These are phyloP conservation scores for Fusarium proliferatum DNA, from an alignment of 2,329 filamentous ascomycete species.

Conservation along the genomic window DNA sequence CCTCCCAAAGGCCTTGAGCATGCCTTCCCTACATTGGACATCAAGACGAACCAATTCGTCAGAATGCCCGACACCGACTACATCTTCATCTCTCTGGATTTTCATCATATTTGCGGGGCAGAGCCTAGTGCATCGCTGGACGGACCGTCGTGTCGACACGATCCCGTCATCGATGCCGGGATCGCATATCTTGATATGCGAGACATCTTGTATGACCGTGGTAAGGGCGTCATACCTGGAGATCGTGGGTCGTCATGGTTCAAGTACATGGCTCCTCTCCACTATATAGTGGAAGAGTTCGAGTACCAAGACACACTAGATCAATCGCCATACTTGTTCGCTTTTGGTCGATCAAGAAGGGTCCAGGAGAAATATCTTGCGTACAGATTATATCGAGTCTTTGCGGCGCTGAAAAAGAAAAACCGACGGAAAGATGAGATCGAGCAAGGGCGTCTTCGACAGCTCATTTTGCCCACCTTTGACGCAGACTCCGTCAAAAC, in stretches of 20 bases:
- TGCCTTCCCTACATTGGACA: not conserved
- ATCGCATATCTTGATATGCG: constrained; percentile 29
- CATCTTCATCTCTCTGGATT: constrained; percentile 16
- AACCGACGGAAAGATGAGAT: constrained; percentile 19
- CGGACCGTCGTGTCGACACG: not conserved
- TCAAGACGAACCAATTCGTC: not conserved
- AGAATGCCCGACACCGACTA: constrained; percentile 9
- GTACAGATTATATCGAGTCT: not conserved
- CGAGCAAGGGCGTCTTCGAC: not conserved
- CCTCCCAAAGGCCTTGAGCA: not conserved
- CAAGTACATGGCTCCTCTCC: constrained; percentile 17
- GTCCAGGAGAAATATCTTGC: not conserved
- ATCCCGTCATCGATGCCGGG: constrained; percentile 20
- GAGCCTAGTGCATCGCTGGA: not conserved
- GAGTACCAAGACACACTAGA: not conserved
- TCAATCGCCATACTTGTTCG: constrained; percentile 10
- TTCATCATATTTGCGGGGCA: constrained; percentile 8
- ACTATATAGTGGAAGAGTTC: constrained; percentile 26
- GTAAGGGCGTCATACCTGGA: not conserved
- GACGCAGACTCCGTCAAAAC: not conserved
- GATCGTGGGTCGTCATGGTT: constrained; percentile 34
- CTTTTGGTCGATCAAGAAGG: constrained; percentile 26
- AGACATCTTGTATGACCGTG: not conserved
- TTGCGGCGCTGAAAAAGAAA: constrained; percentile 1
- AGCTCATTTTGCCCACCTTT: constrained; percentile 29